Percentiles rank a stretch among this genome's conserved stretches.
These are phyloP conservation scores for Tilletia walkeri DNA, from an alignment of 1,284 basidiomycete genomes.

Conservation along the genomic window DNA sequence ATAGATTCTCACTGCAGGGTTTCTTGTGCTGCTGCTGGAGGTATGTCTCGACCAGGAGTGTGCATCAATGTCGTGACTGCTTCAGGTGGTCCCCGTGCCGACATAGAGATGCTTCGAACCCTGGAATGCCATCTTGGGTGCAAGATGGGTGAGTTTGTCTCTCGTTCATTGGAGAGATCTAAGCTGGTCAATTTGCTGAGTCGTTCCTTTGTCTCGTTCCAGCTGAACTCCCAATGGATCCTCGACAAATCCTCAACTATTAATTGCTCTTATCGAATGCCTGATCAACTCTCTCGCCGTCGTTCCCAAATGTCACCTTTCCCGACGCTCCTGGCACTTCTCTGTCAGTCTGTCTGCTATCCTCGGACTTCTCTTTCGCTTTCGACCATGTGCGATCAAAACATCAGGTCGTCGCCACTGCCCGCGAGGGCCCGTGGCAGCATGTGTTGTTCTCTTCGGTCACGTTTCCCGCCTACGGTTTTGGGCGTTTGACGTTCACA, in stretches of 20 bases:
- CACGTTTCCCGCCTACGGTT: too few species aligned
- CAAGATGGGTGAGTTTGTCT: conserved; percentile 38
- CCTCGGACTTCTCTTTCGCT: too few species aligned
- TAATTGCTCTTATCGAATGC: conserved; percentile 16
- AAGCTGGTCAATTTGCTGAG: neutral
- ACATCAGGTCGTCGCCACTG: too few species aligned
- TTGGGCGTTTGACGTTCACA: too few species aligned
- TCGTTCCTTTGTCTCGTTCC: neutral
- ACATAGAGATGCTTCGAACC: conserved; percentile 93
- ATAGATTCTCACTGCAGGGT: conserved; percentile 56
- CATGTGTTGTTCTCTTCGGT: too few species aligned
- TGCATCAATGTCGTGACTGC: conserved; percentile 94
- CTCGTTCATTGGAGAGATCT: neutral
- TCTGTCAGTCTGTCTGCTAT: too few species aligned
- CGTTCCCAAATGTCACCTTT: neutral
- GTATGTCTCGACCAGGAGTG: conserved; percentile 77
- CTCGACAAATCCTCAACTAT: conserved; percentile 43
- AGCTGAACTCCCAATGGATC: conserved; percentile 38
- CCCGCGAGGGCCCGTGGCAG: too few species aligned
- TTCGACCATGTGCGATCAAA: too few species aligned
- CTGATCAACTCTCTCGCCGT: neutral
- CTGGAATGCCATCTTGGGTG: conserved; percentile 72
- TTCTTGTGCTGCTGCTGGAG: conserved; percentile 69
- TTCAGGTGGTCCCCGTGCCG: conserved; percentile 70
- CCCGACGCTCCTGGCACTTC: neutral